Evolutionary conservation across 139 green algal species (phyloP).

Genomic region (Coelastrella sp.): DNA sequence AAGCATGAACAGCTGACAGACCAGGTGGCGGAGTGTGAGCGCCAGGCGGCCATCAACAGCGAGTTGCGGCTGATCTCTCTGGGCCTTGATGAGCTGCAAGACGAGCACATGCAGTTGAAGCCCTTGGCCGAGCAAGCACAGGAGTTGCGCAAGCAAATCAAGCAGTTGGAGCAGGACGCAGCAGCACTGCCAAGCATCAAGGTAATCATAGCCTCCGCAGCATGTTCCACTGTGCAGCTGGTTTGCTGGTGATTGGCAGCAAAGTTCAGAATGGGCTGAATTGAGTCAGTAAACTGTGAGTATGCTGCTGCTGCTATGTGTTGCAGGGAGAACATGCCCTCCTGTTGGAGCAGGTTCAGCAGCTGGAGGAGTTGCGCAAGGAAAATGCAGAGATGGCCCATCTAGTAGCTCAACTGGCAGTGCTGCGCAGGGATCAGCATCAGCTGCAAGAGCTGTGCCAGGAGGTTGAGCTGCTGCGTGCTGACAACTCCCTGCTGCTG

Average conservation of each 20-base stretch:
- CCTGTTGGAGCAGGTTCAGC: constrained; percentile 39
- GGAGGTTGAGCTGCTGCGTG: constrained; percentile 24
- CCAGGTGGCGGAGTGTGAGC: constrained; percentile 1
- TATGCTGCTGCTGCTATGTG: neutral
- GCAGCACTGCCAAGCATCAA: neutral
- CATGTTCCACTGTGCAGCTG: no score
- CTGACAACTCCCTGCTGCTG: constrained; percentile 32
- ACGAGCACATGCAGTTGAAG: constrained; percentile 3
- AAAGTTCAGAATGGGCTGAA: neutral
- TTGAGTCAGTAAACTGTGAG: neutral
- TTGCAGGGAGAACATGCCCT: constrained; percentile 22
- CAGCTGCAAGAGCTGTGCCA: constrained; percentile 40
- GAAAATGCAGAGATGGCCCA: constrained; percentile 44
- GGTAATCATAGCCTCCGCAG: no score
- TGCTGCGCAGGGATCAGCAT: constrained; percentile 14
- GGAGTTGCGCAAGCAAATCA: neutral
- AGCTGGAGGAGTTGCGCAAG: constrained; percentile 36
- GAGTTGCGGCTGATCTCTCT: constrained; percentile 26
- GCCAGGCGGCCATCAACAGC: constrained; percentile 29
- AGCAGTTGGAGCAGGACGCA: constrained; percentile 9
- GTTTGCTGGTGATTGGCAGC: no score
- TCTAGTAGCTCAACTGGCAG: constrained; percentile 29
- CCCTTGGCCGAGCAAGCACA: constrained; percentile 2
- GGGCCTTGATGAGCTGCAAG: neutral
- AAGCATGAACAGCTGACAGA: neutral